Percentiles rank a stretch among this genome's conserved stretches.
Evolutionary conservation across 1,284 basidiomycete species (phyloP).

Genomic region (Leccinum subrobustum): DNA sequence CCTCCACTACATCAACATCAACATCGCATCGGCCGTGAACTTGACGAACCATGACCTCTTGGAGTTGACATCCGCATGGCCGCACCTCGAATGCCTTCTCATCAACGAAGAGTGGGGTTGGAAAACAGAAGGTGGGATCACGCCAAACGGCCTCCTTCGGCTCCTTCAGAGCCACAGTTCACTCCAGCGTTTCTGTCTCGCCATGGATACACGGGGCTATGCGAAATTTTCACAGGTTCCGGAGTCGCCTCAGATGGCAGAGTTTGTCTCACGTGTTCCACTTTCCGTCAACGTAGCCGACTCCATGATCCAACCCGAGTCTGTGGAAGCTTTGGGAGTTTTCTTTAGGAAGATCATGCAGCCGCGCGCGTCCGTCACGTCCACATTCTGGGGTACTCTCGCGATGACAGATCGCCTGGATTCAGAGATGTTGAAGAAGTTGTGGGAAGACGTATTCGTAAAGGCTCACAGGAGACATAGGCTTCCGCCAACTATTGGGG

Average conservation of each 20-base stretch:
- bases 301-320: constrained; percentile 18
- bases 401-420: constrained; percentile 19
- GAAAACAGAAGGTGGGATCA: constrained; percentile 16
- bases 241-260: neutral
- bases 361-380: neutral
- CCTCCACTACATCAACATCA: constrained; percentile 15
- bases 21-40: constrained; percentile 12
- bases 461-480: constrained; percentile 11
- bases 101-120: constrained; percentile 23
- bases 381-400: constrained; percentile 15
- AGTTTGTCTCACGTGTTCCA: neutral
- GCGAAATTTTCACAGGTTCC: neutral
- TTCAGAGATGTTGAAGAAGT: constrained; percentile 13
- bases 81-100: constrained; percentile 16
- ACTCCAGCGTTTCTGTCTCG: constrained; percentile 19
- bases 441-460: constrained; percentile 25
- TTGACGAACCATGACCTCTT: constrained; percentile 16
- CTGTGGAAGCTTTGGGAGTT: constrained; percentile 12
- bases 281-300: constrained; percentile 20
- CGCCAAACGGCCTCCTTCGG: constrained; percentile 16
- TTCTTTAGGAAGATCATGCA: constrained; percentile 21
- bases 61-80: constrained; percentile 17
- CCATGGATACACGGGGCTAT: constrained; percentile 22
- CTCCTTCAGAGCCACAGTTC: constrained; percentile 14
- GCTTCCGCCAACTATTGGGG: neutral